A percentile compares a stretch with the other conserved stretches of the same genome.
Evolutionary conservation across 306 rosid species (phyloP).

Genomic region (Hippophae tibetana): DNA sequence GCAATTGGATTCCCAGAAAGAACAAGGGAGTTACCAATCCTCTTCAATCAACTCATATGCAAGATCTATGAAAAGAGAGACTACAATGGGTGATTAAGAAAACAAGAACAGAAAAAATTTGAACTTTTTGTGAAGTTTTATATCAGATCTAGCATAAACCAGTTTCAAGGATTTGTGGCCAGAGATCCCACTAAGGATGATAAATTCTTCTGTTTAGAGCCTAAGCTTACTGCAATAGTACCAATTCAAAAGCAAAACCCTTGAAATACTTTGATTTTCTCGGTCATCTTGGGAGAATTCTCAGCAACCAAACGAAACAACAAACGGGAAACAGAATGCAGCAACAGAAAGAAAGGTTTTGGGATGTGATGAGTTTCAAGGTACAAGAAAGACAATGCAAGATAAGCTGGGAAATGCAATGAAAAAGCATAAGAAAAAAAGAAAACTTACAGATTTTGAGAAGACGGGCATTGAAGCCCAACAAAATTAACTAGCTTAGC

Average conservation of each 20-base stretch:
- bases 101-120: conserved; percentile 12
- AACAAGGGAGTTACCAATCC: too few species aligned
- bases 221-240: background rate
- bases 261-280: background rate
- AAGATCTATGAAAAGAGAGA: background rate
- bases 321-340: background rate
- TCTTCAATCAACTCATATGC: background rate
- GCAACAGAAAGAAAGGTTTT: background rate
- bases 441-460: conserved; percentile 29
- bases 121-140: background rate
- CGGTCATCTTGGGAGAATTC: conserved; percentile 1
- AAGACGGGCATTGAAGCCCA: conserved; percentile 24
- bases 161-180: background rate
- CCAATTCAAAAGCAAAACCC: conserved; percentile 2
- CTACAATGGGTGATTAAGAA: background rate
- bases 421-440: background rate
- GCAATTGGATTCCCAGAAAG: too few species aligned
- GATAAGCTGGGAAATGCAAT: background rate
- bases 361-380: background rate
- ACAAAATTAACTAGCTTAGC: conserved; percentile 8
- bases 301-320: conserved; percentile 12
- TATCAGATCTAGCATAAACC: conserved; percentile 24
- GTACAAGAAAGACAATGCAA: background rate
- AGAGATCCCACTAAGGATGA: background rate
- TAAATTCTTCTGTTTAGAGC: conserved; percentile 3